These are phyloP conservation scores for Botrytis fabae DNA, from an alignment of 2,329 filamentous ascomycete genomes.

Conservation along the genomic window DNA sequence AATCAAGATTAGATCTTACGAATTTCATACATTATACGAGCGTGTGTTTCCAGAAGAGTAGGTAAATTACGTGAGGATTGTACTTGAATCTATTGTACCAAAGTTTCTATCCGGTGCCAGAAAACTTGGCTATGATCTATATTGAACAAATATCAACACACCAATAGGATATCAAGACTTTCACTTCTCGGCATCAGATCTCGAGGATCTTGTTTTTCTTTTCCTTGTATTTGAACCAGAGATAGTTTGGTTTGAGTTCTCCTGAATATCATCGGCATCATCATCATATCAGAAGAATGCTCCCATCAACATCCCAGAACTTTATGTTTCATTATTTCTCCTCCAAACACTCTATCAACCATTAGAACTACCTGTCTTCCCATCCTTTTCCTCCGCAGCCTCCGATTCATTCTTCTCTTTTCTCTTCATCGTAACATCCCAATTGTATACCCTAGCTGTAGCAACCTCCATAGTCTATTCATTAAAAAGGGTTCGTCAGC, in stretches of 20 bases:
- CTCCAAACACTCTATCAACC: constrained; percentile 30
- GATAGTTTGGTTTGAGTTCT: constrained; percentile 2
- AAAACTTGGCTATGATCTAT: neutral
- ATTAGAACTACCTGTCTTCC: constrained; percentile 40
- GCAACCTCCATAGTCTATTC: constrained; percentile 77
- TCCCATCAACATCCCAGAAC: neutral
- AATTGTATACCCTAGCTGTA: constrained; percentile 96
- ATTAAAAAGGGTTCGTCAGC: constrained; percentile 20
- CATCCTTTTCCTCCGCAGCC: constrained; percentile 37
- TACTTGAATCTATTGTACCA: neutral
- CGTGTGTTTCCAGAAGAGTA: neutral
- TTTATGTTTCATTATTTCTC: constrained; percentile 22
- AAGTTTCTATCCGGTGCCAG: neutral
- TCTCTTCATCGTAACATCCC: constrained; percentile 93
- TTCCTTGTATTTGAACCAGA: neutral
- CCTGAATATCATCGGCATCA: constrained; percentile 19
- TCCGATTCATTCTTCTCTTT: constrained; percentile 78
- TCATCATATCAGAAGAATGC: neutral
- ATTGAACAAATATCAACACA: constrained; percentile 4
- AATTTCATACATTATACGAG: neutral
- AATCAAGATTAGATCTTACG: neutral
- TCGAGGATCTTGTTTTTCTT: neutral
- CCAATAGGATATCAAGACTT: constrained; percentile 11
- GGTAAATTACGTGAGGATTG: neutral
- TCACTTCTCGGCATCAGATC: constrained; percentile 8